Evolutionary conservation across 2,329 filamentous ascomycete species (phyloP).

Genomic region (Microthyrium microscopicum): DNA sequence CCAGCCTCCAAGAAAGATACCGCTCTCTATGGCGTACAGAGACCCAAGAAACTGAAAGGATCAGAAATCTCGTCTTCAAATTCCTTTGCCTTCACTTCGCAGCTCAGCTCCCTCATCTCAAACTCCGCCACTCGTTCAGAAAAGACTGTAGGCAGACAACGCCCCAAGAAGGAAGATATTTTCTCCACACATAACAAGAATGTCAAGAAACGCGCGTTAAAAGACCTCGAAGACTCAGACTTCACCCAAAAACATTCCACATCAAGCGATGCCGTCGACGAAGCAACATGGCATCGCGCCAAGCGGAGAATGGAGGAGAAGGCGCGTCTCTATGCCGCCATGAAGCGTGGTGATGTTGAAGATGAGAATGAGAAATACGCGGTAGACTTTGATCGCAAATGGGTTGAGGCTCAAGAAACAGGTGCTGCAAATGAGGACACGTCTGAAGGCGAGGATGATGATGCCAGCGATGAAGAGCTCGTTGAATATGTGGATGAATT

Average conservation of each 20-base stretch:
- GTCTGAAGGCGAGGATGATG: conserved; percentile 21
- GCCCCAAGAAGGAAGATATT: conserved; percentile 48
- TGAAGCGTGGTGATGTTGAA: conserved; percentile 71
- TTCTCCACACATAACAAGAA: conserved; percentile 51
- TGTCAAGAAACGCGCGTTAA: conserved; percentile 43
- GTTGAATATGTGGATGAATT: conserved; percentile 87
- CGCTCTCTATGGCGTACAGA: conserved; percentile 60
- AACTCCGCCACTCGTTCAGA: conserved; percentile 24
- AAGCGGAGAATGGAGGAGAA: conserved; percentile 81
- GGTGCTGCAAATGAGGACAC: conserved; percentile 25
- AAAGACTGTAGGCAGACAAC: conserved; percentile 30
- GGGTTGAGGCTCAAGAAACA: conserved; percentile 51
- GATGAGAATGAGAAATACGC: conserved; percentile 47
- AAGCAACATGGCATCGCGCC: conserved; percentile 43
- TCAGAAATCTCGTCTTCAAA: conserved; percentile 54
- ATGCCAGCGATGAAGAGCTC: conserved; percentile 37
- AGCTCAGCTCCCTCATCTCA: conserved; percentile 67
- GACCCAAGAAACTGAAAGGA: conserved; percentile 45
- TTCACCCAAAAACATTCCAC: conserved; percentile 44
- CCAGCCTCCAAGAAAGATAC: too few relatives aligned
- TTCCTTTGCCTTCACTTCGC: conserved; percentile 71
- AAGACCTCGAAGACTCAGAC: conserved; percentile 38
- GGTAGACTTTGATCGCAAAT: conserved; percentile 92
- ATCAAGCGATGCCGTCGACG: conserved; percentile 46
- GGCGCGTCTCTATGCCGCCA: conserved; percentile 67